These are phyloP conservation scores for Yamadazyma takamatsuzukensis DNA, from an alignment of 805 yeast genomes.

Conservation along the genomic window DNA sequence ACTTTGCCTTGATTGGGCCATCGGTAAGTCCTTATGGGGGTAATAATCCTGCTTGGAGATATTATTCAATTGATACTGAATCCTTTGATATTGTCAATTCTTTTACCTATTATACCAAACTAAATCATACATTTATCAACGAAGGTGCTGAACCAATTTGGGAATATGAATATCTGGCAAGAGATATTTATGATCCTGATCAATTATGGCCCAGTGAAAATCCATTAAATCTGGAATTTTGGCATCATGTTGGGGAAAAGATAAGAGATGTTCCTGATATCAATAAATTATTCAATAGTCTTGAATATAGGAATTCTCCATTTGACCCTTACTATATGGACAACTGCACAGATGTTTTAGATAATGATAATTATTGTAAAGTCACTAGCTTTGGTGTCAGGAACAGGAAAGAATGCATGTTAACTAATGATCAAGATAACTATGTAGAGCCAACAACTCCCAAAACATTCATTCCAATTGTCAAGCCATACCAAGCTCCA, in stretches of 20 bases:
- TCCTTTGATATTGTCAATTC: conserved; percentile 61
- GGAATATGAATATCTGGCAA: conserved; percentile 62
- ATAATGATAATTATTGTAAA: conserved; percentile 18
- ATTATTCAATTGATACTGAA: conserved; percentile 59
- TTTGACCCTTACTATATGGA: conserved; percentile 16
- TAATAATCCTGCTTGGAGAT: conserved; percentile 70
- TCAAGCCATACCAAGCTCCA: conserved; percentile 14
- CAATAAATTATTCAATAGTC: conserved; percentile 47
- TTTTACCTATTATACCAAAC: conserved; percentile 52
- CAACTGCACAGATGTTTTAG: conserved; percentile 24
- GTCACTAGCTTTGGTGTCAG: conserved; percentile 18
- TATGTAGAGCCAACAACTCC: conserved; percentile 13
- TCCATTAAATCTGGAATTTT: conserved; percentile 65
- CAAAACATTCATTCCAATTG: conserved; percentile 13
- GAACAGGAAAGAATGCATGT: conserved; percentile 17
- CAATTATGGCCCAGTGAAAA: conserved; percentile 54
- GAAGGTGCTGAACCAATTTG: conserved; percentile 58
- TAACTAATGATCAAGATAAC: conserved; percentile 20
- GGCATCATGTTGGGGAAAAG: conserved; percentile 35
- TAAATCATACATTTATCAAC: conserved; percentile 53
- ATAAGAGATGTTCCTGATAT: conserved; percentile 39
- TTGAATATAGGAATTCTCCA: conserved; percentile 47
- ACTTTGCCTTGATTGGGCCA: conserved; percentile 61
- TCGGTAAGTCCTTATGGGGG: conserved; percentile 59
- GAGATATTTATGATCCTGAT: conserved; percentile 52